Evolutionary conservation across 2,329 filamentous ascomycete species (phyloP).

Genomic region (Mycosphaerella arachidis): DNA sequence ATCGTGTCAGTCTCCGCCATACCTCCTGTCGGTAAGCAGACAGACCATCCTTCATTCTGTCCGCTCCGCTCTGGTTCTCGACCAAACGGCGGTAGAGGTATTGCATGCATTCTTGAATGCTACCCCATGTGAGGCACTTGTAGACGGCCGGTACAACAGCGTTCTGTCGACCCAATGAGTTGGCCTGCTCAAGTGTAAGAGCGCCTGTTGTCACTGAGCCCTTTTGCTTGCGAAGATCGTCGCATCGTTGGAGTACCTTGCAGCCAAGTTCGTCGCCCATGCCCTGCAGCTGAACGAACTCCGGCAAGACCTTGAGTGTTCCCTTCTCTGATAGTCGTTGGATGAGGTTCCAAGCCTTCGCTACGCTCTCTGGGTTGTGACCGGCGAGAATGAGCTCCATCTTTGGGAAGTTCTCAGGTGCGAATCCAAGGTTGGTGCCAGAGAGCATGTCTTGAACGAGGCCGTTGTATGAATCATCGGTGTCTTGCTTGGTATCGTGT

Average conservation of each 20-base stretch:
- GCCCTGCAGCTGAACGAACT: conserved; percentile 29
- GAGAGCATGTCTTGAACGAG: conserved; percentile 23
- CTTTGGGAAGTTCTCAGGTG: conserved; percentile 17
- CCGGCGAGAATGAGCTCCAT: conserved; percentile 31
- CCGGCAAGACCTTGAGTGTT: conserved; percentile 15
- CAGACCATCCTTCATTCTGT: conserved; percentile 14
- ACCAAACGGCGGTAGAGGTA: conserved; percentile 26
- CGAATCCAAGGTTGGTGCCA: conserved; percentile 24
- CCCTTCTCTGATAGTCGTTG: conserved; percentile 16
- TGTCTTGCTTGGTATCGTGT: conserved; percentile 28
- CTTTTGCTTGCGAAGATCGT: conserved; percentile 11
- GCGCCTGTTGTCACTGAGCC: conserved; percentile 6
- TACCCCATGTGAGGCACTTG: conserved; percentile 30
- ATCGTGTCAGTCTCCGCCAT: not conserved
- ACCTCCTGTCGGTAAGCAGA: conserved; percentile 4
- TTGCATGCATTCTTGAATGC: conserved; percentile 29
- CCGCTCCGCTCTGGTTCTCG: conserved; percentile 27
- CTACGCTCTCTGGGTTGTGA: conserved; percentile 25
- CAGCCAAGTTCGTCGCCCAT: conserved; percentile 30
- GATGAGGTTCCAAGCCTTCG: conserved; percentile 14
- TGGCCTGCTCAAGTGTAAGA: not conserved
- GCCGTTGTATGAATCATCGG: conserved; percentile 27
- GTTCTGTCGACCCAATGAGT: not conserved
- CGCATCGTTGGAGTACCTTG: conserved; percentile 19
- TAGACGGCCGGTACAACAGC: conserved; percentile 21